A percentile compares a stretch with the other conserved stretches of the same genome.
These are phyloP conservation scores for Silene vulgaris DNA, from an alignment of 179 eudicot genomes.

Conservation along the genomic window DNA sequence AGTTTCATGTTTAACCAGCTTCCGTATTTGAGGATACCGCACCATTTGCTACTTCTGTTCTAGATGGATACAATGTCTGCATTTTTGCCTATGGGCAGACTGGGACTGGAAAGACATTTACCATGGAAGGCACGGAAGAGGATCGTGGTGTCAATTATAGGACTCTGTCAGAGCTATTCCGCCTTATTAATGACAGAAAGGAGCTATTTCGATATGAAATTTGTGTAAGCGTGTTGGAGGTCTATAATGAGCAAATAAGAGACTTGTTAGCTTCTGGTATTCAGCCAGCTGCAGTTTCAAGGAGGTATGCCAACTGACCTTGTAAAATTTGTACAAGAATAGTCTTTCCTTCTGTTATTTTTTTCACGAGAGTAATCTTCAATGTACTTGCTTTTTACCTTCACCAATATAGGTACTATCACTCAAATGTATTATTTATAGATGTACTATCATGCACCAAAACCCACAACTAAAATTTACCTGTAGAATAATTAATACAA, in stretches of 20 bases:
- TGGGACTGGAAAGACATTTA: conserved; percentile 91
- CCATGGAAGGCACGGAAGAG: conserved; percentile 88
- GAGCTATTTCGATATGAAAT: conserved; percentile 59
- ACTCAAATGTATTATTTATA: background rate
- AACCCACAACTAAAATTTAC: no score
- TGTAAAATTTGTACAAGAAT: background rate
- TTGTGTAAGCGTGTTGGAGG: conserved; percentile 81
- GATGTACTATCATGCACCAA: no score
- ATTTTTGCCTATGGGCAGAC: conserved; percentile 98
- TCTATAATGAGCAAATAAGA: conserved; percentile 91
- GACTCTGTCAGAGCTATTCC: conserved; percentile 73
- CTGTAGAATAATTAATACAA: no score
- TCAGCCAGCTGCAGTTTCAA: conserved; percentile 54
- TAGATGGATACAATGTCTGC: conserved; percentile 94
- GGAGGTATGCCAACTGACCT: conserved; percentile 42
- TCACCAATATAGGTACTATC: background rate
- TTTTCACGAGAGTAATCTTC: background rate
- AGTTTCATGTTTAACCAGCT: conserved; percentile 30
- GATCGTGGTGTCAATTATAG: conserved; percentile 89
- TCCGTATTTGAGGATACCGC: conserved; percentile 85
- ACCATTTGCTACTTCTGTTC: conserved; percentile 79
- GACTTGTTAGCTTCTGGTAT: conserved; percentile 62
- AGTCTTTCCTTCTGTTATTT: conserved; percentile 4
- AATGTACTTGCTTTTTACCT: background rate
- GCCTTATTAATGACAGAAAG: conserved; percentile 55